phyloP scores from a whole-genome alignment of 1,139 yeast species.

The Eremothecium cymbalariae region DNA sequence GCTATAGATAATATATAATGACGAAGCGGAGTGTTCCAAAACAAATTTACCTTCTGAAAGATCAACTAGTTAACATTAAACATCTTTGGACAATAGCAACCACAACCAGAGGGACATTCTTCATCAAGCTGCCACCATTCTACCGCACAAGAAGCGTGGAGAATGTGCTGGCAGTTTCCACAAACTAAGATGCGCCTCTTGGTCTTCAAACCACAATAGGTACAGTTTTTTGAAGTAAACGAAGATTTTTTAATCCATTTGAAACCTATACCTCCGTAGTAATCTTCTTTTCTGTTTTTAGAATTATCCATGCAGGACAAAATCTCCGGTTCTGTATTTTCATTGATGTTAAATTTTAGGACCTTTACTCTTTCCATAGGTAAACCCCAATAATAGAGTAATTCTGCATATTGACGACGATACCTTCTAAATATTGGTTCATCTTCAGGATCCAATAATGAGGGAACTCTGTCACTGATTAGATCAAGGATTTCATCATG shows the following conservation, averaged over 20 bases:
- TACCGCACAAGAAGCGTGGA: constrained; percentile 71
- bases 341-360: constrained; percentile 59
- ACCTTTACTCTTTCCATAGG: constrained; percentile 71
- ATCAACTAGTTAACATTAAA: too few species aligned
- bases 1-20: too few species aligned
- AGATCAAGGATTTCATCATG: constrained; percentile 50
- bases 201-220: constrained; percentile 55
- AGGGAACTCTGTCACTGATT: constrained; percentile 40
- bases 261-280: constrained; percentile 21
- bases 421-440: constrained; percentile 42
- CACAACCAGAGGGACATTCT: constrained; percentile 89
- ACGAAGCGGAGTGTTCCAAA: too few species aligned
- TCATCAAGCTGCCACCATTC: constrained; percentile 65
- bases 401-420: constrained; percentile 70
- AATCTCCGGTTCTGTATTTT: constrained; percentile 19
- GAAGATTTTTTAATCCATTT: constrained; percentile 25
- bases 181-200: constrained; percentile 61
- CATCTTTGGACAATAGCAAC: constrained; percentile 55
- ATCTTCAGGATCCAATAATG: constrained; percentile 43
- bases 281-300: constrained; percentile 9
- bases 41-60: too few species aligned
- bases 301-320: constrained; percentile 10
- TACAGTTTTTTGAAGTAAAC: constrained; percentile 41
- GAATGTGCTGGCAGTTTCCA: constrained; percentile 64
- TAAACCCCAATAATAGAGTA: constrained; percentile 75